Percentiles rank a stretch among this genome's conserved stretches.
Evolutionary conservation across 192 early-diverging fungal species (phyloP).

Genomic region (Entomortierella lignicola): DNA sequence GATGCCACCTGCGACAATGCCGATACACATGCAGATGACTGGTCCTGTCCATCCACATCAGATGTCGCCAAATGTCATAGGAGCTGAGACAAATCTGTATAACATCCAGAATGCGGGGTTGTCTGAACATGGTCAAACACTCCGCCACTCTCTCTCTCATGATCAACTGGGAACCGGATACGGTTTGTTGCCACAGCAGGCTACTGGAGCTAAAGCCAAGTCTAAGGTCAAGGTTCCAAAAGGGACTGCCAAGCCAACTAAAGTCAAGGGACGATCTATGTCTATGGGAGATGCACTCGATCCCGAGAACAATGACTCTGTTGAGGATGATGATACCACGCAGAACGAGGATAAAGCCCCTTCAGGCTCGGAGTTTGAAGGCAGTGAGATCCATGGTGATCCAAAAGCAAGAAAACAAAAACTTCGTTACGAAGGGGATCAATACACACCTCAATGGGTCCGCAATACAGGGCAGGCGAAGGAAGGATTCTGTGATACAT

Average conservation of each 20-base stretch:
- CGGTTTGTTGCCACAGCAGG: slow-evolving; percentile 15
- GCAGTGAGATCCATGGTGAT: slow-evolving; percentile 58
- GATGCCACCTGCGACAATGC: slow-evolving; percentile 24
- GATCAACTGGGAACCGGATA: slow-evolving; percentile 31
- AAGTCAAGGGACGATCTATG: slow-evolving; percentile 42
- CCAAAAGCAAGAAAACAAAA: slow-evolving; percentile 77
- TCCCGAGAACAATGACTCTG: slow-evolving; percentile 1
- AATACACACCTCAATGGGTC: slow-evolving; percentile 90
- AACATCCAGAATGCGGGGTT: slow-evolving; percentile 22
- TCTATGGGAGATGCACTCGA: slow-evolving; percentile 50
- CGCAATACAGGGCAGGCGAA: slow-evolving; percentile 78
- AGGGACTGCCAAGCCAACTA: background rate
- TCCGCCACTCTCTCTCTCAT: slow-evolving; percentile 44
- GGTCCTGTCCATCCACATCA: slow-evolving; percentile 25
- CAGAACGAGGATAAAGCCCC: slow-evolving; percentile 16
- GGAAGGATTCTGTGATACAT: slow-evolving; percentile 88
- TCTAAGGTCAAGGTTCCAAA: slow-evolving; percentile 27
- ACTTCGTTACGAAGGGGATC: slow-evolving; percentile 74
- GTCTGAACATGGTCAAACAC: slow-evolving; percentile 17
- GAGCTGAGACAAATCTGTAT: slow-evolving; percentile 21
- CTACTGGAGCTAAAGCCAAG: slow-evolving; percentile 16
- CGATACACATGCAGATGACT: slow-evolving; percentile 48
- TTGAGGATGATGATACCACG: slow-evolving; percentile 37
- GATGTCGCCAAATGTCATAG: slow-evolving; percentile 8
- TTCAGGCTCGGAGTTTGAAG: slow-evolving; percentile 52